Base-by-base conservation (phyloP, 768 basidiomycete genomes). In the Suillus spraguei region DNA sequence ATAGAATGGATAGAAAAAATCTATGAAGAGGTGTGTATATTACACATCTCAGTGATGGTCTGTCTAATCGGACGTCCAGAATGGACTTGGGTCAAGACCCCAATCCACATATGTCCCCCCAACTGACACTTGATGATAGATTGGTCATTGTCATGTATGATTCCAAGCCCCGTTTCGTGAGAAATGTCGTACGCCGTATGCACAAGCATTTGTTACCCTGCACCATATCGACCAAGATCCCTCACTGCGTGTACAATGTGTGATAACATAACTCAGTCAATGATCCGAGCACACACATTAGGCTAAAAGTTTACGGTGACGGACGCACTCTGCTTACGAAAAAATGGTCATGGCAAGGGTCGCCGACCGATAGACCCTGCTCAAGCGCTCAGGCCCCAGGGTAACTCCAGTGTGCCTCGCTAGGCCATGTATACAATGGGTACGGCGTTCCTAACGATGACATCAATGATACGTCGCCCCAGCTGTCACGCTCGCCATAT, bases 1-100 rank as follows among this genome's bases (percentile, higher is more conserved):
- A 86, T 87, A 80, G 74, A 81, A 65, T 83, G 78, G 70, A 81
- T 89, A 53, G 88, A 89, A 67, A 75, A 76, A 59, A 77, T 89
- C 16, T 89, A 89, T 67, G 78, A 76, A 33, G 79, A 80, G 78
- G 85, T 82, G 61, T 28, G 77, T 65, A 22, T 65, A 41, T 17
- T 22, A 53, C 11, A 38, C 62, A n/a, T 63, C 35, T 14, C n/a
- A 63, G 33, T 36, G 59, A n/a, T 35, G n/a, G 32, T 35, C 49
- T 5, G 24, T 20, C 44, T 60, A 58, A 60, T 61, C 54, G 22
- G 20, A 44, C 44, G 32, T 53, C 35, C 55, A 79, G 77, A 72
- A 61, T 49, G 71, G 74, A 28, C 68, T 78, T 59, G 76, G 77
- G 5, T 72, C 73, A 59, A 74, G 75, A 38, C 77, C 76, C 24